Percentiles rank a stretch among this genome's conserved stretches.
These are phyloP conservation scores for Alnus rubra DNA, from an alignment of 306 rosid genomes.

Conservation along the genomic window DNA sequence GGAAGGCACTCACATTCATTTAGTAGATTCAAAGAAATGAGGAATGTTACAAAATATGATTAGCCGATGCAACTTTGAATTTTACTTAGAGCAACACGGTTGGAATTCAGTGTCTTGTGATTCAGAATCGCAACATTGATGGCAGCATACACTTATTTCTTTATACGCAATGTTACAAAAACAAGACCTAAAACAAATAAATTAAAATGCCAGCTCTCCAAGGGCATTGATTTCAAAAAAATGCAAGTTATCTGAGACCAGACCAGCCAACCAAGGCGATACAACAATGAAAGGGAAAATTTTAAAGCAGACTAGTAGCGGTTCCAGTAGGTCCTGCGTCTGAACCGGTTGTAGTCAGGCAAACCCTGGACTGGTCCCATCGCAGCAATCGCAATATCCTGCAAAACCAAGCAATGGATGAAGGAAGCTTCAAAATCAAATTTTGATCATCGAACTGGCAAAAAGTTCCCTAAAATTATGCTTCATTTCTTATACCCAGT, in stretches of 20 bases:
- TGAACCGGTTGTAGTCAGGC: slow-evolving; percentile 98
- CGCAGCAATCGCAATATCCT: slow-evolving; percentile 93
- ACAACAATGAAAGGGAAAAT: slow-evolving; percentile 29
- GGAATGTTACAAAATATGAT: neutral
- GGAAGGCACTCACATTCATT: too few relatives aligned
- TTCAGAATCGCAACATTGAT: slow-evolving; percentile 34
- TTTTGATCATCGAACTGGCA: neutral
- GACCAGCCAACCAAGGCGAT: slow-evolving; percentile 30
- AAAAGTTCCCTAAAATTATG: neutral
- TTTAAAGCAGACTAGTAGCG: slow-evolving; percentile 63
- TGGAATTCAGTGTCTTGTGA: neutral
- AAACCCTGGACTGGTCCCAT: slow-evolving; percentile 80
- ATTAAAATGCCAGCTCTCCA: slow-evolving; percentile 40
- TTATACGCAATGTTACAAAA: slow-evolving; percentile 44
- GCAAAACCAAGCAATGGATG: slow-evolving; percentile 23
- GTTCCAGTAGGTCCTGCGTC: slow-evolving; percentile 99
- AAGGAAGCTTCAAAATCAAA: neutral
- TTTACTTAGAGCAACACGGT: slow-evolving; percentile 14
- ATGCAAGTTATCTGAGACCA: slow-evolving; percentile 35
- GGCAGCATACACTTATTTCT: slow-evolving; percentile 50
- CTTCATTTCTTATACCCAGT: neutral
- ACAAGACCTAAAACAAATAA: slow-evolving; percentile 33
- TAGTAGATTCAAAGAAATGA: too few relatives aligned
- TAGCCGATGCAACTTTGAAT: neutral
- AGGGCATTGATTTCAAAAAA: slow-evolving; percentile 32